Percentiles rank a stretch among this genome's conserved stretches.
phyloP scores from a whole-genome alignment of 2,329 filamentous ascomycete species.

The Ascochyta lentis region DNA sequence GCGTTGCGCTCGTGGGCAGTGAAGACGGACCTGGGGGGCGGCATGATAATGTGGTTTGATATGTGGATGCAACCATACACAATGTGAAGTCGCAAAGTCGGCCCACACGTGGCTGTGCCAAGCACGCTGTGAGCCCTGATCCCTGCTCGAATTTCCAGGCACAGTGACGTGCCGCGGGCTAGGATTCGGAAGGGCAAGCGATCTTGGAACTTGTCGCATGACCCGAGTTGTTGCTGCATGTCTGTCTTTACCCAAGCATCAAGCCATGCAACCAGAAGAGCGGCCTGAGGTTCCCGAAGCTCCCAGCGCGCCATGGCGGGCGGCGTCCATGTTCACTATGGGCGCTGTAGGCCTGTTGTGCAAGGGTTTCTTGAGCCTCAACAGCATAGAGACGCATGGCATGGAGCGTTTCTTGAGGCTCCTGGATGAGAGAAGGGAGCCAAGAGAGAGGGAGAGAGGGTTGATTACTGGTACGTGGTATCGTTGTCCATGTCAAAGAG shows the following conservation, averaged over 20 bases:
- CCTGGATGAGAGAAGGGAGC: conserved; percentile 74
- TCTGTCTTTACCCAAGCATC: conserved; percentile 21
- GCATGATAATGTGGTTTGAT: conserved; percentile 22
- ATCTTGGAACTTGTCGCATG: not conserved
- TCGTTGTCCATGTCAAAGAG: not conserved
- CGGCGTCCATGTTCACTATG: conserved; percentile 76
- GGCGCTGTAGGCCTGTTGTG: conserved; percentile 74
- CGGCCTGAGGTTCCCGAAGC: conserved; percentile 49
- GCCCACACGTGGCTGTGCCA: conserved; percentile 25
- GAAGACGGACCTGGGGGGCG: conserved; percentile 68
- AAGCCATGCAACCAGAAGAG: conserved; percentile 52
- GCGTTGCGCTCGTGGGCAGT: conserved; percentile 87
- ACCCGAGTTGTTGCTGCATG: conserved; percentile 17
- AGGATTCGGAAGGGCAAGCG: conserved; percentile 7
- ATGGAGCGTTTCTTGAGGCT: conserved; percentile 76
- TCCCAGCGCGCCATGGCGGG: conserved; percentile 72
- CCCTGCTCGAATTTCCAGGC: conserved; percentile 27
- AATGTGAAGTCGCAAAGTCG: conserved; percentile 6
- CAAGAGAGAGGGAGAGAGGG: conserved; percentile 72
- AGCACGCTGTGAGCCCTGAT: conserved; percentile 6
- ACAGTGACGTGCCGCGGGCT: conserved; percentile 26
- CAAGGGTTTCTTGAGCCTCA: conserved; percentile 76
- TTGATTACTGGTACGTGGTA: conserved; percentile 75
- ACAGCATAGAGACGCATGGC: conserved; percentile 77
- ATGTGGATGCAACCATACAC: conserved; percentile 3